Conservation (phyloP, 2,329 filamentous ascomycete genomes). For the Stagonosporopsis cucurbitacearum region DNA sequence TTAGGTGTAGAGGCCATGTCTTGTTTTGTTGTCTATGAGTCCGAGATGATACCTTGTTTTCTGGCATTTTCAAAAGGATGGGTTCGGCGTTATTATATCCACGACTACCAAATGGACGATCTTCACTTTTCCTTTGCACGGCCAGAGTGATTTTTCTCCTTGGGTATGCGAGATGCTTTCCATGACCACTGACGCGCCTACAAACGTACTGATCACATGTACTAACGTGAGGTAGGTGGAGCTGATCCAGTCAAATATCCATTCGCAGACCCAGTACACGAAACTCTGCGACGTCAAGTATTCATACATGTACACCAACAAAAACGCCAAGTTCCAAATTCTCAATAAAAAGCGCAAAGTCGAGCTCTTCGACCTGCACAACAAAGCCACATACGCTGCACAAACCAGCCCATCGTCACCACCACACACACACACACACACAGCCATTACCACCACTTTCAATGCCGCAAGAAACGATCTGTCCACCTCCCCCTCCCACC, state of each 20-base stretch:
- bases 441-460: not conserved
- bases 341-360: not conserved
- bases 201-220: too few species aligned
- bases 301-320: too few species aligned
- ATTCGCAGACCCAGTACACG: too few species aligned
- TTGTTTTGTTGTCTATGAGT: not conserved
- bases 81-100: conserved; percentile 16
- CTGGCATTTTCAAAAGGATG: conserved; percentile 12
- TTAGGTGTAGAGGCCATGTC: conserved; percentile 11
- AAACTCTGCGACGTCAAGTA: too few species aligned
- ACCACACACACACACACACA: not conserved
- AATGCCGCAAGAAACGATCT: conserved; percentile 7
- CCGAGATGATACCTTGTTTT: conserved; percentile 10
- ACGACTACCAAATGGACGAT: conserved; percentile 8
- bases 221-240: too few species aligned
- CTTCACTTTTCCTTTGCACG: not conserved
- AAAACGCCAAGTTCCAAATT: too few species aligned
- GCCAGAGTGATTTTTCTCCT: too few species aligned
- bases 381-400: not conserved
- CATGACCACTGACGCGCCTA: not conserved
- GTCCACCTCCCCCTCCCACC: conserved; percentile 12
- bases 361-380: conserved; percentile 6
- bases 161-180: too few species aligned
- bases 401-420: not conserved
- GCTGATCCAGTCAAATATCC: too few species aligned